Percentiles rank a stretch among this genome's conserved stretches.
Evolutionary conservation across 169 alveolate species (phyloP).

Genomic region (Babesia gibsoni): DNA sequence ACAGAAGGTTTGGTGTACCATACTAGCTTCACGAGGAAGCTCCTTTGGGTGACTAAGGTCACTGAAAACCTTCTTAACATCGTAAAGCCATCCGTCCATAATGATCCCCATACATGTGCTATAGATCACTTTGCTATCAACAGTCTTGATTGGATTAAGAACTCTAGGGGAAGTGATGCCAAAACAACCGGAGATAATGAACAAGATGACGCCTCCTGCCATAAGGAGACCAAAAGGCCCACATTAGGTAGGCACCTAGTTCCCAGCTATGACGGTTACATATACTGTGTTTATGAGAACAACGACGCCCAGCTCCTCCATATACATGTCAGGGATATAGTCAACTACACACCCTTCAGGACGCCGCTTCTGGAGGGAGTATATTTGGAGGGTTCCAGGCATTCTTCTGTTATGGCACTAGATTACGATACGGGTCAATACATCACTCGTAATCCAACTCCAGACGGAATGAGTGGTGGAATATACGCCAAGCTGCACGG

Average conservation of each 20-base stretch:
- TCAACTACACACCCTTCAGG: conserved; percentile 73
- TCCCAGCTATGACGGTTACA: conserved; percentile 70
- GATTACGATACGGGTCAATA: conserved; percentile 52
- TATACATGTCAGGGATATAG: conserved; percentile 73
- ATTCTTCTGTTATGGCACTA: conserved; percentile 62
- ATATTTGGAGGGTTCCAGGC: conserved; percentile 71
- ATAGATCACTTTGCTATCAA: conserved; percentile 11
- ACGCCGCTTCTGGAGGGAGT: conserved; percentile 74
- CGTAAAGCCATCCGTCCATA: conserved; percentile 29
- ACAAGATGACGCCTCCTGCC: neutral
- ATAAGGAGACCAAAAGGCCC: neutral
- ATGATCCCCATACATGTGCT: conserved; percentile 12
- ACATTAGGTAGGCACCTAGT: conserved; percentile 32
- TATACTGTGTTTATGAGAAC: conserved; percentile 69
- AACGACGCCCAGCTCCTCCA: conserved; percentile 63
- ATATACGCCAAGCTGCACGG: neutral
- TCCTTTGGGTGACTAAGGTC: conserved; percentile 55
- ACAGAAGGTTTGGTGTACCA: conserved; percentile 59
- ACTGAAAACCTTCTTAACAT: conserved; percentile 51
- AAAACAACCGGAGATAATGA: too few relatives aligned
- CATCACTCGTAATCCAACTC: conserved; percentile 23
- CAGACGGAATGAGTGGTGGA: neutral
- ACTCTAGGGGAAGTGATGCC: neutral
- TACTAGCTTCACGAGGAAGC: conserved; percentile 32
- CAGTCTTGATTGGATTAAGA: neutral